Conservation (phyloP, 306 rosid species). For the Medicago ruthenica region DNA sequence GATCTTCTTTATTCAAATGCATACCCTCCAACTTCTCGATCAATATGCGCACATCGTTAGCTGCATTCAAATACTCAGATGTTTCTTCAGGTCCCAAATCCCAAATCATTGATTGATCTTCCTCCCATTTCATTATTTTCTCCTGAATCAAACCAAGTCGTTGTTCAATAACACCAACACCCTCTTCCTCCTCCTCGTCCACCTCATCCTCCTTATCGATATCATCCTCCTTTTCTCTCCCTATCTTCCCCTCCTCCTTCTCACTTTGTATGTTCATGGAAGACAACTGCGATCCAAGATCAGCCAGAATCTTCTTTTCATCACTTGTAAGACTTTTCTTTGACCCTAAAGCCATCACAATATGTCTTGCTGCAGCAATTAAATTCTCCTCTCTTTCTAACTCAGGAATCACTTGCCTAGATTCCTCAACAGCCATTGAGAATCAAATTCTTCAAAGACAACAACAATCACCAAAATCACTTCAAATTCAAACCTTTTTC, state of each 20-base stretch:
- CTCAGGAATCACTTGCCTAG: constrained; percentile 55
- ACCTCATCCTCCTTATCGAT: constrained; percentile 6
- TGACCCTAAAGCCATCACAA: constrained; percentile 72
- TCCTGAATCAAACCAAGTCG: constrained; percentile 59
- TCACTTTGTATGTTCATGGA: constrained; percentile 49
- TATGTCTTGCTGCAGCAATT: constrained; percentile 73
- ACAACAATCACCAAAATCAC: constrained; percentile 16
- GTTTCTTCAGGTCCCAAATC: constrained; percentile 70
- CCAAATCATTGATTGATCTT: constrained; percentile 79
- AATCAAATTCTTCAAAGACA: constrained; percentile 37
- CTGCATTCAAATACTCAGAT: constrained; percentile 66
- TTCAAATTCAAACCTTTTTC: constrained; percentile 36
- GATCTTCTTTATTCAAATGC: constrained; percentile 58
- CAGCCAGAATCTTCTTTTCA: constrained; percentile 70
- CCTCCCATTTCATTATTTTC: constrained; percentile 78
- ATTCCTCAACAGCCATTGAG: constrained; percentile 61
- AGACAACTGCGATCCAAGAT: constrained; percentile 73
- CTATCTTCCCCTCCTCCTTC: constrained; percentile 45
- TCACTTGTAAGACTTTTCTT: constrained; percentile 65
- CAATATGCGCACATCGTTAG: constrained; percentile 64
- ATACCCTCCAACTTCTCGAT: constrained; percentile 60
- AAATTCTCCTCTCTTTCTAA: constrained; percentile 71
- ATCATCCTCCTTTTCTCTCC: constrained; percentile 15
- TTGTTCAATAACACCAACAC: constrained; percentile 48
- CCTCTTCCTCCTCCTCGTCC: constrained; percentile 36